A percentile compares a stretch with the other conserved stretches of the same genome.
phyloP scores from a whole-genome alignment of 2,329 filamentous ascomycete species.

The Didymella arachidicola region DNA sequence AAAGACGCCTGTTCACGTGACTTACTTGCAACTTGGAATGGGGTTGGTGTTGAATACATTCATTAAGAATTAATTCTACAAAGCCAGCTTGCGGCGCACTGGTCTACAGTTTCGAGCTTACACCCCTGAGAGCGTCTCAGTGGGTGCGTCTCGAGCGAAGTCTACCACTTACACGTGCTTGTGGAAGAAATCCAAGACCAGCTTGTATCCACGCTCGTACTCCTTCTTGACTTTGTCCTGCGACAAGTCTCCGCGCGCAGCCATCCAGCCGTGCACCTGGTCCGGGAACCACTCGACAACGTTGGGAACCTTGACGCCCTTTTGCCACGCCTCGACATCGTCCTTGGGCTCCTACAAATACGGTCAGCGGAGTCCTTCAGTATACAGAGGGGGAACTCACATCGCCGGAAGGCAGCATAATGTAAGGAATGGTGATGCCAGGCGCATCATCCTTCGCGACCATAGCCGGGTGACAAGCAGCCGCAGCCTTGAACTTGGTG shows the following conservation, averaged over 20 bases:
- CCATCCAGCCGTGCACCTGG: slow-evolving; percentile 58
- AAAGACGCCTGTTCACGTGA: slow-evolving; percentile 17
- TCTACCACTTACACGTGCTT: slow-evolving; percentile 58
- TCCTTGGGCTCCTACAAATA: slow-evolving; percentile 56
- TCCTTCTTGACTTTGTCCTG: slow-evolving; percentile 58
- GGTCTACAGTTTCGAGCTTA: slow-evolving; percentile 29
- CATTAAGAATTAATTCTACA: background rate
- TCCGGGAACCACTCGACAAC: slow-evolving; percentile 59
- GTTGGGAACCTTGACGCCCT: slow-evolving; percentile 57
- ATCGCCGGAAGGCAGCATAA: slow-evolving; percentile 65
- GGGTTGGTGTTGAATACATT: background rate
- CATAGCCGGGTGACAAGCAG: slow-evolving; percentile 67
- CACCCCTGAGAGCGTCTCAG: slow-evolving; percentile 31
- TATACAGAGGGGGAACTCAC: background rate
- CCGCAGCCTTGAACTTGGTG: slow-evolving; percentile 65
- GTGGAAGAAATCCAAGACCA: slow-evolving; percentile 61
- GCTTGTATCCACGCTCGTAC: slow-evolving; percentile 60
- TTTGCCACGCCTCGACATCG: slow-evolving; percentile 59
- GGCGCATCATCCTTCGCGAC: slow-evolving; percentile 65
- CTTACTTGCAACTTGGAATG: background rate
- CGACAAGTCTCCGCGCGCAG: slow-evolving; percentile 56
- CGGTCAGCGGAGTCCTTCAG: background rate
- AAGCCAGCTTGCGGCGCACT: background rate
- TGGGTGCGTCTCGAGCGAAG: slow-evolving; percentile 3
- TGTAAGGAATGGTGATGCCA: slow-evolving; percentile 64